phyloP scores from a whole-genome alignment of 495 filamentous ascomycete genomes.

The Aspergillus wentii region DNA sequence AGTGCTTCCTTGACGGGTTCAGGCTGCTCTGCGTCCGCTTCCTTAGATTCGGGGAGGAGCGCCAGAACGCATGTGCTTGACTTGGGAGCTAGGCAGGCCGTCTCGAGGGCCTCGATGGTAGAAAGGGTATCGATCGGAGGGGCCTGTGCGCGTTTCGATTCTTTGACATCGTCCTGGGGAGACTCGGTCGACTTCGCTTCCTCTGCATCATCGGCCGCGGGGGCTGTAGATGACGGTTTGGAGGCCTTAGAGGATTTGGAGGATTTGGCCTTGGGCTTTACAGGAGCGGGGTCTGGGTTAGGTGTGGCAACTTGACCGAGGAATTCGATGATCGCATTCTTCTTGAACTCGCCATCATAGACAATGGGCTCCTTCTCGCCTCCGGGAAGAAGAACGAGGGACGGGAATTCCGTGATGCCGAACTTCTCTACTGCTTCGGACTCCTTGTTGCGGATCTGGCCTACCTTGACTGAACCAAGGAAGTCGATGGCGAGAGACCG shows the following conservation, averaged over 20 bases:
- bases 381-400: slow-evolving; percentile 74
- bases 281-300: slow-evolving; percentile 64
- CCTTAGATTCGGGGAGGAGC: slow-evolving; percentile 55
- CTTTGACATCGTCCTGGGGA: slow-evolving; percentile 32
- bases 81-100: slow-evolving; percentile 69
- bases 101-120: slow-evolving; percentile 53
- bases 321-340: slow-evolving; percentile 76
- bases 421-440: slow-evolving; percentile 65
- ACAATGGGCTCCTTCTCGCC: slow-evolving; percentile 61
- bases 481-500: slow-evolving; percentile 89
- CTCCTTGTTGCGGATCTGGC: slow-evolving; percentile 84
- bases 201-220: slow-evolving; percentile 35
- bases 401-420: slow-evolving; percentile 71
- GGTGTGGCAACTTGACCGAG: slow-evolving; percentile 71
- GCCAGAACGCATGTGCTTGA: slow-evolving; percentile 83
- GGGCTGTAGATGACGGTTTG: slow-evolving; percentile 12
- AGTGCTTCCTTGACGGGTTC: slow-evolving; percentile 50
- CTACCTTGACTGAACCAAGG: slow-evolving; percentile 73
- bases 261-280: slow-evolving; percentile 39
- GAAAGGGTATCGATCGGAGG: slow-evolving; percentile 47
- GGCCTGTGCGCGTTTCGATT: slow-evolving; percentile 40
- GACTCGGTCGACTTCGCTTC: slow-evolving; percentile 42
- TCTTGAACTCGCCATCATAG: slow-evolving; percentile 84
- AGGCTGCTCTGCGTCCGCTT: slow-evolving; percentile 41
- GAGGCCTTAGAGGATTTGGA: slow-evolving; percentile 35